phyloP scores from a whole-genome alignment of 164 flowering plant genomes.

The Dillenia turbinata region DNA sequence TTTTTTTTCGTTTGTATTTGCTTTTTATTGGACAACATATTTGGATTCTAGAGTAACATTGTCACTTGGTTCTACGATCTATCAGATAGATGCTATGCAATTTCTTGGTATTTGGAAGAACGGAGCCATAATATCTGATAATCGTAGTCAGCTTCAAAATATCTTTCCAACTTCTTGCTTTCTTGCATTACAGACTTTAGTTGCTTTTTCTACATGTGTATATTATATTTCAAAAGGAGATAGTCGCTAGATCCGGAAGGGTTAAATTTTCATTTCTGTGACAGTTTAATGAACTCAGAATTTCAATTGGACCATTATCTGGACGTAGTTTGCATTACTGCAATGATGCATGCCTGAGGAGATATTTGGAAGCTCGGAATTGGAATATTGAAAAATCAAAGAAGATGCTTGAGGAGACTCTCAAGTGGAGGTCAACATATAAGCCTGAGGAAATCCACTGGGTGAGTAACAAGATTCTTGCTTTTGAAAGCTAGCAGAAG shows the following conservation, averaged over 20 bases:
- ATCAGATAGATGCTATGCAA: too few relatives aligned
- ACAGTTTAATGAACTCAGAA: conserved; percentile 73
- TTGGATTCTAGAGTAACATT: too few relatives aligned
- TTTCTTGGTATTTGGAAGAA: background rate
- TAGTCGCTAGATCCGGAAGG: background rate
- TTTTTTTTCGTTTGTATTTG: too few relatives aligned
- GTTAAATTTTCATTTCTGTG: background rate
- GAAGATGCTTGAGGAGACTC: conserved; percentile 88
- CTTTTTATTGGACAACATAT: background rate
- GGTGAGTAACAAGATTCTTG: conserved; percentile 37
- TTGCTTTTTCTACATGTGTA: too few relatives aligned
- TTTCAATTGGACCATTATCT: conserved; percentile 69
- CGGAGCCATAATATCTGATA: background rate
- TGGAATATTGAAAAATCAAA: conserved; percentile 89
- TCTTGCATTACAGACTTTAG: too few relatives aligned
- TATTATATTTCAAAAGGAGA: background rate
- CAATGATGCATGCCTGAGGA: conserved; percentile 69
- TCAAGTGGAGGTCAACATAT: conserved; percentile 78
- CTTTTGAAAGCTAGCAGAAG: too few relatives aligned
- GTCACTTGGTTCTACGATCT: too few relatives aligned
- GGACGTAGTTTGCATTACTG: conserved; percentile 60
- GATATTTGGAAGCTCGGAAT: conserved; percentile 88
- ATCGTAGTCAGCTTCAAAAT: background rate
- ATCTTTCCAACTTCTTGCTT: too few relatives aligned
- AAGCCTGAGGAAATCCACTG: conserved; percentile 97